phyloP scores from a whole-genome alignment of 305 asterid species.

The Fraxinus sp. region DNA sequence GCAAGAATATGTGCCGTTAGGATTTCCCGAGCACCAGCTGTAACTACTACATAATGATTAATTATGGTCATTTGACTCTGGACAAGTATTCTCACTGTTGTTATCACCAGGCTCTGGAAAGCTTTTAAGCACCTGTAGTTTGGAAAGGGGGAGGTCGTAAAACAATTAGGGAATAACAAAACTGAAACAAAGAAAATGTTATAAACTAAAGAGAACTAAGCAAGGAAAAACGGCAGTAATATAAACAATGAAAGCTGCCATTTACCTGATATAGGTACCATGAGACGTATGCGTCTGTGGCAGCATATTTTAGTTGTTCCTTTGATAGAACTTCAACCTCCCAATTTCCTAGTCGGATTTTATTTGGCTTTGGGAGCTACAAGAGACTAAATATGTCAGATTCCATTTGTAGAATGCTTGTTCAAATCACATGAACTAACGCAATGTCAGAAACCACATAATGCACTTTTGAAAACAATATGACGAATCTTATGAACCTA shows the following conservation, averaged over 20 bases:
- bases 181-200: neutral
- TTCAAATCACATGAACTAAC: neutral
- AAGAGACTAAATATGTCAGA: conserved; percentile 26
- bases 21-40: neutral
- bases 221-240: neutral
- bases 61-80: conserved; percentile 19
- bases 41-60: neutral
- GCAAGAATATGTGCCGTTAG: neutral
- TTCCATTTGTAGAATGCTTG: conserved; percentile 5
- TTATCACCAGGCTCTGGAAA: conserved; percentile 44
- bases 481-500: conserved; percentile 7
- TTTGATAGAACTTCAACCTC: conserved; percentile 66
- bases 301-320: conserved; percentile 75
- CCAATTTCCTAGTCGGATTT: conserved; percentile 85
- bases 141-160: neutral
- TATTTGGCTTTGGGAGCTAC: conserved; percentile 85
- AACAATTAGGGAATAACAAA: neutral
- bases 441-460: neutral
- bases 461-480: conserved; percentile 12
- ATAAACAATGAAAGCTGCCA: conserved; percentile 4
- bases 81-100: conserved; percentile 26
- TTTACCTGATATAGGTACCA: conserved; percentile 84
- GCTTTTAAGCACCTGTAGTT: conserved; percentile 55
- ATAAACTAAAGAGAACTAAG: neutral
- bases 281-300: conserved; percentile 86